phyloP scores from a whole-genome alignment of 1,284 basidiomycete genomes.

The Tilletia horrida region DNA sequence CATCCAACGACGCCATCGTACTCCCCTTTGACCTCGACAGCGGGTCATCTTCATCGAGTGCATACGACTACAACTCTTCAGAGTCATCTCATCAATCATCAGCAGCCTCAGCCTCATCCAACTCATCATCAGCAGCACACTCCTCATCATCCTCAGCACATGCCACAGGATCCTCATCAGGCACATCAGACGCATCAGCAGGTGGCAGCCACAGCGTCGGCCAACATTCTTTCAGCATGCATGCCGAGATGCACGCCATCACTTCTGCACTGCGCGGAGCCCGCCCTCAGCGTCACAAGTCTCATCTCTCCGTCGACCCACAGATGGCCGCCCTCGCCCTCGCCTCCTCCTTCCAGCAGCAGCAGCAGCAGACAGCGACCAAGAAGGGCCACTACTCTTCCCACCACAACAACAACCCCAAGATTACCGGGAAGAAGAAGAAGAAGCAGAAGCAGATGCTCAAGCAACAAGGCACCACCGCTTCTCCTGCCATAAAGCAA shows the following conservation, averaged over 20 bases:
- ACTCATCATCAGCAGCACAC: not conserved
- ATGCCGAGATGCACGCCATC: slow-evolving; percentile 31
- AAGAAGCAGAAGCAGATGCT: slow-evolving; percentile 28
- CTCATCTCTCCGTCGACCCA: slow-evolving; percentile 20
- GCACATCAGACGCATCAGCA: not conserved
- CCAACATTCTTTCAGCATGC: slow-evolving; percentile 30
- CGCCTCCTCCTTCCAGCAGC: not conserved
- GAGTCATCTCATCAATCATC: slow-evolving; percentile 2
- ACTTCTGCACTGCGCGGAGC: slow-evolving; percentile 26
- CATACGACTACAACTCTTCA: slow-evolving; percentile 1
- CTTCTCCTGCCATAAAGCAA: not conserved
- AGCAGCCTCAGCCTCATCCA: not conserved
- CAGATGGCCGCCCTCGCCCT: slow-evolving; percentile 16
- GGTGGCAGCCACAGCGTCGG: slow-evolving; percentile 1
- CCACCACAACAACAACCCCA: not conserved
- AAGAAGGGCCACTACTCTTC: not conserved
- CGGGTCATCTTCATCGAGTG: not conserved
- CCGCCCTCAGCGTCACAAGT: slow-evolving; percentile 22
- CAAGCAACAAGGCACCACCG: not conserved
- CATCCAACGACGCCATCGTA: slow-evolving; percentile 13
- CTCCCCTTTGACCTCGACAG: not conserved
- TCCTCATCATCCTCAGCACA: slow-evolving; percentile 1
- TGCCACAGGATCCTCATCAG: not conserved
- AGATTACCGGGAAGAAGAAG: slow-evolving; percentile 20
- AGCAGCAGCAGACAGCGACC: no score